Evolutionary conservation across 345 rosid species (phyloP), one percentile per base, ranked within the genome.

Genomic region (Viola odorata): DNA sequence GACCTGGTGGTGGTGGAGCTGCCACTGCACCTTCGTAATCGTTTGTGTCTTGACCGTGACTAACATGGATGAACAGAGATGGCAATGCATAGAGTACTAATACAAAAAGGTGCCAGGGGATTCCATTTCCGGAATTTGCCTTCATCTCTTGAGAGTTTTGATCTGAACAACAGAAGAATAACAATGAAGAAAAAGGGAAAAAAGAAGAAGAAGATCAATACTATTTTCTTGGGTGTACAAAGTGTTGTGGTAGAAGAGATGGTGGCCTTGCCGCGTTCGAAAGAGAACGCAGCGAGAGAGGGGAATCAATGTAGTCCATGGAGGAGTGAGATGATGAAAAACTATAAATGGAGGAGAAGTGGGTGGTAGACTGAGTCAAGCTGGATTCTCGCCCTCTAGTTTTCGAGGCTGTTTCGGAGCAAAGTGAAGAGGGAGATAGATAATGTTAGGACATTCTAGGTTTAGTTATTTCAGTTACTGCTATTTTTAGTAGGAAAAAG

Each of bases 1-100:
- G 72, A 10, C 71, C 95, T 0, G 81, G 85, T 0, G 91, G 86
- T 0, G 94, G 84, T 3, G 84, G 79, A 1, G 76, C 62, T 12
- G 61, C 59, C 10, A 45, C 11, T 58, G 65, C 54, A 17, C 55
- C 58, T 16, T 62, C 83, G 49, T 59, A 60, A 36, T 58, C 58
- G 17, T 64, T 82, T 48, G 57, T 63, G 3, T 60, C 79, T 74
- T 91, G 98, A 32, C 74, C 94, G 14, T 72, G 67, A 65, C 76
- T 76, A 0, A 68, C 45, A 8, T 62, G 55, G 10, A 61, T 48
- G 52, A 60, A 61, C 59, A 59, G 55, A 57, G 7, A 68, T 65
- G 45, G 45, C 49, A 68, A 69, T 45, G 50, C 15, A 61, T 72
- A 3, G 45, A 53, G 58, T 13, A 77, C 0, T n/a, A 63, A 5